Base-by-base conservation (phyloP, 2,329 filamentous ascomycete species). In the Fusarium sp. region DNA sequence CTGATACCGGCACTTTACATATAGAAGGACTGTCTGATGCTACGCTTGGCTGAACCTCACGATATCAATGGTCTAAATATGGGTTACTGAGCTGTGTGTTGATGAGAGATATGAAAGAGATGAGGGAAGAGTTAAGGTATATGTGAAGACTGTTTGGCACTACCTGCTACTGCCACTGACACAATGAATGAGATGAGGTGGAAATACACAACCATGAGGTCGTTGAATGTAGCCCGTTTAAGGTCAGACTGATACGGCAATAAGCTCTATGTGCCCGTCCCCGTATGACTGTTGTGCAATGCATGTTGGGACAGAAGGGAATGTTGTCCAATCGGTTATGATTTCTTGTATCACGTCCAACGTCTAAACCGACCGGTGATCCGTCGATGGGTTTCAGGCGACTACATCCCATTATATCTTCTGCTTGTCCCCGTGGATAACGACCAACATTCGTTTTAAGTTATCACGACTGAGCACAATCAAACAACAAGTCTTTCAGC, bases 181-280 rank as follows among this genome's bases (percentile, higher is more conserved):
- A n/a, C n/a, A n/a, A n/a, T n/a, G n/a, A n/a, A n/a, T n/a, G n/a
- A n/a, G n/a, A n/a, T n/a, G n/a, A n/a, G n/a, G n/a, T n/a, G n/a
- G n/a, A n/a, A n/a, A n/a, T n/a, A n/a, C n/a, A n/a, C n/a, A n/a
- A n/a, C n/a, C 25, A 25, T 11, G 4, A 4, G 29, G 10, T 29
- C 11, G 27, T 29, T 11, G 27, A 29, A 29, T 29, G 8, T 5
- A 29, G 27, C 27, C 6, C 5, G 11, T 50, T 51, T 51, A 58
- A 46, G 53, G 40, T 50, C 25, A 58, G 31, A 11, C 21, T 6
- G 27, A 31, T 14, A 42, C 46, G 40, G 53, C 8, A 58, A 51
- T 41, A 58, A 40, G 20, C 33, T 14, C 18, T 15, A 31, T 18
- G 9, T 21, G 42, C 29, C 43, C 31, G 42, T 35, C 43, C 31